A percentile compares a stretch with the other conserved stretches of the same genome.
Evolutionary conservation across 768 basidiomycete genomes (phyloP).

Genomic region (Albatrellus ellisii): DNA sequence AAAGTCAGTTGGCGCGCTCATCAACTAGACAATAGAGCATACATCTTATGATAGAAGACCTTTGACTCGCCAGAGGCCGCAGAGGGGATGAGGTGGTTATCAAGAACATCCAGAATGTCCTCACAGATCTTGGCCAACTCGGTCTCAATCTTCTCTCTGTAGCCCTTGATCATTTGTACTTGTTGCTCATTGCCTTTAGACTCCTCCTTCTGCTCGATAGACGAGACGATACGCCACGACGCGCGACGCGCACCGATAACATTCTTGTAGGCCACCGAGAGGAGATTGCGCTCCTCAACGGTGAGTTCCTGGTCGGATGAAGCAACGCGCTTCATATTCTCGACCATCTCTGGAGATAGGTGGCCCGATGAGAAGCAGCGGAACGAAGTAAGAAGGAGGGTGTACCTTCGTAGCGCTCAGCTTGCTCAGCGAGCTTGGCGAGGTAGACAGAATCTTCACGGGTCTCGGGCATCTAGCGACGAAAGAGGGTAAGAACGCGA

Average conservation of each 20-base stretch:
- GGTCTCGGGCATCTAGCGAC: slow-evolving; percentile 58
- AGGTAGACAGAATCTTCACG: slow-evolving; percentile 99
- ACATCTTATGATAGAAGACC: slow-evolving; percentile 99
- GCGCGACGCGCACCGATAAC: slow-evolving; percentile 97
- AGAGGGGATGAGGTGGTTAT: slow-evolving; percentile 95
- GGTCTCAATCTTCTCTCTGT: slow-evolving; percentile 94
- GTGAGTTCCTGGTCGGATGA: slow-evolving; percentile 97
- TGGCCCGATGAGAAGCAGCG: slow-evolving; percentile 8
- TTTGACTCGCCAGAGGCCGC: slow-evolving; percentile 95
- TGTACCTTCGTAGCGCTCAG: slow-evolving; percentile 95
- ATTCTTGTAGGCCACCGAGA: slow-evolving; percentile 99
- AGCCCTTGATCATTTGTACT: slow-evolving; percentile 94
- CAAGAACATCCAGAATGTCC: slow-evolving; percentile 94
- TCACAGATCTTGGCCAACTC: slow-evolving; percentile 98
- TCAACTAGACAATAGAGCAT: slow-evolving; percentile 18
- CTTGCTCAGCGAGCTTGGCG: slow-evolving; percentile 99
- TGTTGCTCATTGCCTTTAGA: slow-evolving; percentile 95
- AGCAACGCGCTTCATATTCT: slow-evolving; percentile 98
- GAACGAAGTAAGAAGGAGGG: slow-evolving; percentile 7
- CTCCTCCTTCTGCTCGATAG: slow-evolving; percentile 99
- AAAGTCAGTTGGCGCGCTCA: slow-evolving; percentile 1
- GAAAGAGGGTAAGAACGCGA: not conserved
- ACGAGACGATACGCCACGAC: slow-evolving; percentile 96
- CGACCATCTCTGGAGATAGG: slow-evolving; percentile 72
- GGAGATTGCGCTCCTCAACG: slow-evolving; percentile 95